A percentile compares a stretch with the other conserved stretches of the same genome.
Evolutionary conservation across 1,284 basidiomycete genomes (phyloP).

Genomic region (Microbotryum intermedium): DNA sequence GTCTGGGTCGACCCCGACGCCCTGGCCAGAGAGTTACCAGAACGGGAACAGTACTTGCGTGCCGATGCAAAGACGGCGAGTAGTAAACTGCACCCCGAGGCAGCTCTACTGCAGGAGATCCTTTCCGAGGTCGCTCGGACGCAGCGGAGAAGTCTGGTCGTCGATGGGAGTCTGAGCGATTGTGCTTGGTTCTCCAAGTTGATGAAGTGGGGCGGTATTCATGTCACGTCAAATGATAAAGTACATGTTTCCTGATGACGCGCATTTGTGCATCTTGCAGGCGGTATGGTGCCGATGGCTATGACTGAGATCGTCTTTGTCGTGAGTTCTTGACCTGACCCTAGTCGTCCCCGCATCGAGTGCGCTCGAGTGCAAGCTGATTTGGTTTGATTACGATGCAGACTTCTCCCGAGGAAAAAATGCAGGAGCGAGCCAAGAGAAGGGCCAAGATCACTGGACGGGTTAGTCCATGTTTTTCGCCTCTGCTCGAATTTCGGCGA

Average conservation of each 20-base stretch:
- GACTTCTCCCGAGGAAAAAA: constrained; percentile 29
- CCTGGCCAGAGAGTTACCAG: constrained; percentile 30
- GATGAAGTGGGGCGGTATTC: constrained; percentile 26
- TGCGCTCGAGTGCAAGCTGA: neutral
- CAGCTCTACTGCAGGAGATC: constrained; percentile 31
- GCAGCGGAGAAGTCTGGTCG: constrained; percentile 23
- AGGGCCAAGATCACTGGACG: constrained; percentile 31
- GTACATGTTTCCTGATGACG: no score
- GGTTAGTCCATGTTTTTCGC: constrained; percentile 8
- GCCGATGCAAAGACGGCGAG: constrained; percentile 18
- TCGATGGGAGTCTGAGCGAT: constrained; percentile 33
- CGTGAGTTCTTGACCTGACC: constrained; percentile 2
- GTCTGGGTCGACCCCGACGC: constrained; percentile 35
- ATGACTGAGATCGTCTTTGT: constrained; percentile 33
- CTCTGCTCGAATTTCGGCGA: neutral
- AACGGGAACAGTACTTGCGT: constrained; percentile 29
- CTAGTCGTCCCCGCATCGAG: neutral
- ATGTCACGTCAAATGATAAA: no score
- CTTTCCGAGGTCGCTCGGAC: constrained; percentile 24
- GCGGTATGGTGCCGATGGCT: constrained; percentile 21
- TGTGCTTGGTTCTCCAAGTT: constrained; percentile 30
- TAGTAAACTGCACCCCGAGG: constrained; percentile 30
- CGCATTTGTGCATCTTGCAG: no score
- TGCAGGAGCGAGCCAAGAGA: constrained; percentile 26
- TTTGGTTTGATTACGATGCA: neutral